phyloP scores from a whole-genome alignment of 2,329 filamentous ascomycete genomes.

The Leptographium lundbergii region DNA sequence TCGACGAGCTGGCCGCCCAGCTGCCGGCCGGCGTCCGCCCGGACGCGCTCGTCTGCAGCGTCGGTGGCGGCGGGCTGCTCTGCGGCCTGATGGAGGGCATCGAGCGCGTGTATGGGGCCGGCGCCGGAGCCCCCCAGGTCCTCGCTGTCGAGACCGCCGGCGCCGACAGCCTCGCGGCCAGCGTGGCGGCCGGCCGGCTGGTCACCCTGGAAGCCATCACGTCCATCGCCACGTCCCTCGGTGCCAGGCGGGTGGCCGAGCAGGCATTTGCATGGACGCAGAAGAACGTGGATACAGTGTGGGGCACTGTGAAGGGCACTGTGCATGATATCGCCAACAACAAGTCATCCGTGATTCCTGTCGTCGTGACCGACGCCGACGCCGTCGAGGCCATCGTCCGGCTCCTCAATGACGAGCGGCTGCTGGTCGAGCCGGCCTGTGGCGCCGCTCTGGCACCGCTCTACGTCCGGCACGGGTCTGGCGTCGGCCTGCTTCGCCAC shows the following conservation, averaged over 20 bases:
- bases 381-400: constrained; percentile 65
- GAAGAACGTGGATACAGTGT: constrained; percentile 11
- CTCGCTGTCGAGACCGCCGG: constrained; percentile 63
- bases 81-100: constrained; percentile 55
- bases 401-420: constrained; percentile 68
- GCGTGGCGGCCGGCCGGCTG: constrained; percentile 38
- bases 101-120: constrained; percentile 20
- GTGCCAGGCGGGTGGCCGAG: constrained; percentile 52
- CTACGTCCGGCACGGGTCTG: constrained; percentile 32
- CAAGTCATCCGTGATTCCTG: constrained; percentile 28
- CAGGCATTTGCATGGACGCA: constrained; percentile 45
- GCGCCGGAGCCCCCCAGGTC: constrained; percentile 24
- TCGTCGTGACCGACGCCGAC: constrained; percentile 61
- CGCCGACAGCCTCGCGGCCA: constrained; percentile 50
- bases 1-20: constrained; percentile 31
- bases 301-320: no score
- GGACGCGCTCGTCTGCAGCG: constrained; percentile 54
- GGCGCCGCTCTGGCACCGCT: constrained; percentile 63
- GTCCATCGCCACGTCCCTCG: constrained; percentile 57
- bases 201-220: constrained; percentile 58
- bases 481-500: constrained; percentile 33
- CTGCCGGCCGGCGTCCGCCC: constrained; percentile 23
- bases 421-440: constrained; percentile 76
- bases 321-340: no score
- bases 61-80: constrained; percentile 60